These are phyloP conservation scores for Myochromella boudieri DNA, from an alignment of 768 basidiomycete species.

Conservation along the genomic window DNA sequence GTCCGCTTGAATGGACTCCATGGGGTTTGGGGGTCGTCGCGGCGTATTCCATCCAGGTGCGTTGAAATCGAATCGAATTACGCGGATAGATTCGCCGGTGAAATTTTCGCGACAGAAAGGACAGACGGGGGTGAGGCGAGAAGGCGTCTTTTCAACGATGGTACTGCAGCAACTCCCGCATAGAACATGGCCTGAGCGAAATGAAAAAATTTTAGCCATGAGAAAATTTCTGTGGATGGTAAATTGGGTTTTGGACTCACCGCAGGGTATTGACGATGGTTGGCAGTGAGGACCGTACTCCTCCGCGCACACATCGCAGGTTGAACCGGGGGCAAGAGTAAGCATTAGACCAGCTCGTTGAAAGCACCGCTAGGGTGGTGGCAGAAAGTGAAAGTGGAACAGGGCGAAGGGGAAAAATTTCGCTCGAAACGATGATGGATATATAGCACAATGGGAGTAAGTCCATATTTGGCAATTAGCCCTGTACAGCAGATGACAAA, in stretches of 20 bases:
- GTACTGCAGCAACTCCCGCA: conserved; percentile 76
- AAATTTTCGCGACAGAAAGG: conserved; percentile 85
- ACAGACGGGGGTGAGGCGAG: conserved; percentile 71
- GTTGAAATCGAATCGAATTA: conserved; percentile 78
- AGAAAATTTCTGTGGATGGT: conserved; percentile 19
- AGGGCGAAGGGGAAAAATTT: conserved; percentile 49
- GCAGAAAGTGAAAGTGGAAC: conserved; percentile 33
- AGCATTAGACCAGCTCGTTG: conserved; percentile 62
- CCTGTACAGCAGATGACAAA: conserved; percentile 23
- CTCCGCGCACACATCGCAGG: conserved; percentile 90
- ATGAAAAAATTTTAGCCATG: conserved; percentile 24
- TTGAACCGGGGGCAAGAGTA: conserved; percentile 77
- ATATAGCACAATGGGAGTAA: conserved; percentile 46
- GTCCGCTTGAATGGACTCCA: conserved; percentile 48
- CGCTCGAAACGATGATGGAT: conserved; percentile 44
- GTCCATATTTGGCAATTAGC: conserved; percentile 26
- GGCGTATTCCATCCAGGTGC: conserved; percentile 71
- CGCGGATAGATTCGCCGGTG: conserved; percentile 61
- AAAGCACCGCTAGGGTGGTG: conserved; percentile 41
- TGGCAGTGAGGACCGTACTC: conserved; percentile 74
- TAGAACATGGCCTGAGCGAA: conserved; percentile 70
- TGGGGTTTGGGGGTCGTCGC: conserved; percentile 44
- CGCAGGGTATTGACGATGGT: conserved; percentile 83
- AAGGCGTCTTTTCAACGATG: conserved; percentile 78
- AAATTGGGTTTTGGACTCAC: conserved; percentile 40